phyloP scores from a whole-genome alignment of 2,329 filamentous ascomycete genomes.

The Zymoseptoria brevis region DNA sequence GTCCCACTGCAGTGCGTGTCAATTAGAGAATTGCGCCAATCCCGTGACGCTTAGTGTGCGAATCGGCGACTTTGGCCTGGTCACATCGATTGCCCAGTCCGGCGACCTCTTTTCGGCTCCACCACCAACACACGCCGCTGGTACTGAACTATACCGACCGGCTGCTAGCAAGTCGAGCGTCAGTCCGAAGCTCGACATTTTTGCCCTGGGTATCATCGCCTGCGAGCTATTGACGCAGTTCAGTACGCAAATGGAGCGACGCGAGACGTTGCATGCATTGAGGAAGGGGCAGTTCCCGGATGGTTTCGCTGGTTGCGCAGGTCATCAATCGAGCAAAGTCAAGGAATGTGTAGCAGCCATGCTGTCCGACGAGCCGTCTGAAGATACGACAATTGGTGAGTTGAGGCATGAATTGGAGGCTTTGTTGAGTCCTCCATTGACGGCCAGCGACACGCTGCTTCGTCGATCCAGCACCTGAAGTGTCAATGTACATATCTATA shows the following conservation, averaged over 20 bases:
- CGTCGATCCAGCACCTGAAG: constrained; percentile 1
- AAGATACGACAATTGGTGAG: not conserved
- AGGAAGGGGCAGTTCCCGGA: constrained; percentile 14
- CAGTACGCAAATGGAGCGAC: constrained; percentile 35
- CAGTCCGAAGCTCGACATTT: constrained; percentile 52
- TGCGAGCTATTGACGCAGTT: constrained; percentile 55
- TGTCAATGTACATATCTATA: not conserved
- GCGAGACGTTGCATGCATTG: constrained; percentile 29
- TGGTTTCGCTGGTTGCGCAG: constrained; percentile 7
- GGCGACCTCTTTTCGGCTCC: constrained; percentile 4
- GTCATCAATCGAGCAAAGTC: constrained; percentile 4
- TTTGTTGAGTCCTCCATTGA: not conserved
- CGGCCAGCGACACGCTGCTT: not conserved
- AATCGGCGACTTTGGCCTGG: constrained; percentile 62
- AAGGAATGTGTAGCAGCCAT: constrained; percentile 9
- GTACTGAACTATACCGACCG: constrained; percentile 57
- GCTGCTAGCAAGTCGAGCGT: constrained; percentile 30
- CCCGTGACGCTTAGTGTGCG: constrained; percentile 37
- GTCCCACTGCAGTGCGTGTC: constrained; percentile 41
- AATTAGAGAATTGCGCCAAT: constrained; percentile 8
- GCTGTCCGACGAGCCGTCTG: constrained; percentile 4
- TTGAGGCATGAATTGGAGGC: not conserved
- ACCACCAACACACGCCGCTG: constrained; percentile 35
- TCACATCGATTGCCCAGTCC: constrained; percentile 44
- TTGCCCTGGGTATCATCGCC: constrained; percentile 53